Base-by-base conservation (phyloP, 768 basidiomycete genomes). In the Russula abietina region DNA sequence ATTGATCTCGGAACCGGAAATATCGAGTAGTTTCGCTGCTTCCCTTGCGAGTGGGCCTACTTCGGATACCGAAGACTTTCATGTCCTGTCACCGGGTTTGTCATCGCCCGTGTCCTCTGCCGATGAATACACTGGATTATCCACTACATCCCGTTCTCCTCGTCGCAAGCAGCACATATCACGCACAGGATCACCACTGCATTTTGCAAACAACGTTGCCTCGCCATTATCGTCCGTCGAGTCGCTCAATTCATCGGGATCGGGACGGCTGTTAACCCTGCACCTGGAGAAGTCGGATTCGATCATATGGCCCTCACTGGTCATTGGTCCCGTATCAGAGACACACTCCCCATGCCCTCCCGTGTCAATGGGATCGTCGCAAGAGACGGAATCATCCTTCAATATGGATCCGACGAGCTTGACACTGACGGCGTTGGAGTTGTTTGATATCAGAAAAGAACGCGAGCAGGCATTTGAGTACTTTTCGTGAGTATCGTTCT, bases 361-460 rank as follows among this genome's bases (percentile, higher is more conserved):
- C 4, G 78, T 80, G 58, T 79, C 85, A 1, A 75, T 83, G 38
- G 76, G 83, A 9, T 82, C 84, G 70, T 77, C 82, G 71, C 62
- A 78, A 76, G 57, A 80, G 78, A 60, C 72, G 77, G 58, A 91
- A 61, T 79, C 82, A 51, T 80, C 81, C 68, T 92, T 88, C 67
- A 91, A 92, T 67, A 90, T 92, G 88, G 90, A 92, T 71, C 85
- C 90, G 1, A 92, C 90, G 16, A 91, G 89, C 73, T 75, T 92
- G 30, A 83, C 85, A 1, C 73, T 91, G 57, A 80, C 85, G 63
- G 90, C 81, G 10, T 75, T 90, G 48, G 90, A 92, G 67, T 70
- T 86, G 45, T 81, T 81, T 53, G 89, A 91, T 70, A 89, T 92
- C 54, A 79, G 87, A 52, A 85, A 85, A 70, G 82, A 90, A 55